Evolutionary conservation across 176 grass and related monocot species (phyloP), one percentile per base, ranked within the genome.

Genomic region (Avena insularis): DNA sequence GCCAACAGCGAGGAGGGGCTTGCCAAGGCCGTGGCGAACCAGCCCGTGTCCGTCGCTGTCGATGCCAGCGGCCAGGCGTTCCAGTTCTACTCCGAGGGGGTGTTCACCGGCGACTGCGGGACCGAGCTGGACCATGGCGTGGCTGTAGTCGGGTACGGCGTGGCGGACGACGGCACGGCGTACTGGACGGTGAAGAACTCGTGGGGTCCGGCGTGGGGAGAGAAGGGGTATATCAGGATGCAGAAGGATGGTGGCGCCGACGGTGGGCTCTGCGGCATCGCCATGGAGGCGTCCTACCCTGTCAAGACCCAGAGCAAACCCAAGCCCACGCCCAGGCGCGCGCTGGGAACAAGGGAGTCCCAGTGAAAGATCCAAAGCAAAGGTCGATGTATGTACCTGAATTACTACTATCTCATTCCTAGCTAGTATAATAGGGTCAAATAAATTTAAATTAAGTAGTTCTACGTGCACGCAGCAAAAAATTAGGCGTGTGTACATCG

Each of bases 131-230:
- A 97, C 77, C 94, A 97, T 75, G 94, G 94, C 59, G 92, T 94
- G 0, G 94, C 92, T n/a, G 88, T 85, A 9, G 94, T 97, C 68
- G 94, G 94, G 14, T 97, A 97, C 29, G 94, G 94, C 20, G 79
- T 71, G 3, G 73, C n/a, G 2, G 48, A 90, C 45, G 76, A 88
- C 35, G 88, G 90, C 59, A 91, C 12, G 6, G 54, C 79, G 19
- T 97, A 94, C 70, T 97, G 94, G 94, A 92, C 84, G 15, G 94
- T 97, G 14, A 97, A 89, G 92, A 97, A 97, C 81, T 97, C 94
- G 50, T 97, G 94, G 94, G 92, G 92, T 0, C 3, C 86, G 7
- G 29, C 55, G 36, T 97, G 92, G 94, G 94, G 90, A 0, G 94
- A 97, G 81, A 68, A 67, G 13, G 92, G 90, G 2, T 97, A 97